phyloP scores from a whole-genome alignment of 2,329 filamentous ascomycete genomes.

The Microcyclospora pomicola region DNA sequence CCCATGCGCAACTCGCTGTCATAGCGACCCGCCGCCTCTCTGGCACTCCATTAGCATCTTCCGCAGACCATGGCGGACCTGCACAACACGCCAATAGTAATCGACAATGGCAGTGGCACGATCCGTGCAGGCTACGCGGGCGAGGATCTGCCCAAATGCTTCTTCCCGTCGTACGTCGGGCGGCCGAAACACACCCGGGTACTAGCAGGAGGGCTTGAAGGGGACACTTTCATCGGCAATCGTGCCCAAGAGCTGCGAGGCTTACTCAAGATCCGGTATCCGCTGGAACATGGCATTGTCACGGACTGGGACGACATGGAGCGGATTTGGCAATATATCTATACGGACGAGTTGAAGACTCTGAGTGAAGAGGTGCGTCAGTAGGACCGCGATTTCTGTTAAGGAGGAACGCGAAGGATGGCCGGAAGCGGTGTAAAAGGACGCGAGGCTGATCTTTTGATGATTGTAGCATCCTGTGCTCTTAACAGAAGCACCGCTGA shows the following conservation, averaged over 20 bases:
- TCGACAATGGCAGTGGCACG: conserved; percentile 96
- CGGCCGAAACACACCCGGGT: conserved; percentile 90
- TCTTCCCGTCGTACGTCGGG: conserved; percentile 93
- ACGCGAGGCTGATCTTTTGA: neutral
- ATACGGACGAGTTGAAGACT: conserved; percentile 89
- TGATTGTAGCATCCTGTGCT: conserved; percentile 72
- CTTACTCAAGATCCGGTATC: conserved; percentile 88
- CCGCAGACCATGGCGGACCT: conserved; percentile 48
- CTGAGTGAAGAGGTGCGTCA: conserved; percentile 75
- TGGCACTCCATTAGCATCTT: no score
- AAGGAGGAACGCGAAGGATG: conserved; percentile 5
- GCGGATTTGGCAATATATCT: conserved; percentile 97
- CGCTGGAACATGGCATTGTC: conserved; percentile 92
- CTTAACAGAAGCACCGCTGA: conserved; percentile 87
- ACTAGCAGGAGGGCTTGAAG: conserved; percentile 89
- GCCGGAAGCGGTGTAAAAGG: conserved; percentile 2
- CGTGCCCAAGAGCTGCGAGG: conserved; percentile 83
- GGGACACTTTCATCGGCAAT: conserved; percentile 92
- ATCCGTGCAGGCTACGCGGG: conserved; percentile 95
- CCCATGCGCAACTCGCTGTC: no score
- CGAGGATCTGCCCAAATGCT: conserved; percentile 90
- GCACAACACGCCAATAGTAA: conserved; percentile 95
- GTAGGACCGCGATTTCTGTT: neutral
- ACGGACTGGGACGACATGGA: conserved; percentile 99
- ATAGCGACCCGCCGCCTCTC: no score